Evolutionary conservation across 164 flowering plant genomes (phyloP), one percentile per base, ranked within the genome.

Genomic region (Vitis labrusca): DNA sequence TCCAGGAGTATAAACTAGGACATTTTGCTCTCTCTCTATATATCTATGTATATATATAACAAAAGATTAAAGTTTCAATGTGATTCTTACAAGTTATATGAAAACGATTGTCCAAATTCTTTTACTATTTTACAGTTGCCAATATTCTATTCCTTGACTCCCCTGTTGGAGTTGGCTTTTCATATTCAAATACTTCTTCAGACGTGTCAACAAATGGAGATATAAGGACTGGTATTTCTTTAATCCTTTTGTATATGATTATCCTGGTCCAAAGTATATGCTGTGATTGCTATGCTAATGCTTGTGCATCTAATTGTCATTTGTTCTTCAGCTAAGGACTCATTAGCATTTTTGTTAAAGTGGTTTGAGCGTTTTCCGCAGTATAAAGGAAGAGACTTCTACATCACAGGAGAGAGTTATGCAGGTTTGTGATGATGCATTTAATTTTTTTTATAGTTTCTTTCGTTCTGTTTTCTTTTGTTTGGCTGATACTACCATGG

Each of bases 161-260:
- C 17, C 98, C 98, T 51, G 94, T 78, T 77, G 98, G 98, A 66
- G 97, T 89, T 76, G 98, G 98, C 27, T 93, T 78, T 84, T 93
- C 98, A 30, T 93, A 91, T 69, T 85, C 96, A 51, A 86, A 88
- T 65, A 85, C 88, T 37, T 78, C 97, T 14, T 73, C 86, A 48
- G 98, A 92, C 83, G 6, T 84, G 66, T 54, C 75, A 61, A 83
- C n/a, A 81, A 85, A 85, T 75, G 98, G 98, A 29, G 98, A 92
- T 70, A 79, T 80, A 74, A 85, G 92, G 70, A 92, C 98, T 3
- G 96, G 98, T 92, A 88, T 0, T 11, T 15, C 47, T 58, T 66
- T 49, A 3, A 15, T 37, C 44, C 12, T 9, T 59, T 48, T 27
- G 12, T 32, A 29, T 67, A 59, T 55, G 32, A 1, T 16, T n/a